Base-by-base conservation (phyloP, 148 eudicot genomes). In the Persicaria maculosa region DNA sequence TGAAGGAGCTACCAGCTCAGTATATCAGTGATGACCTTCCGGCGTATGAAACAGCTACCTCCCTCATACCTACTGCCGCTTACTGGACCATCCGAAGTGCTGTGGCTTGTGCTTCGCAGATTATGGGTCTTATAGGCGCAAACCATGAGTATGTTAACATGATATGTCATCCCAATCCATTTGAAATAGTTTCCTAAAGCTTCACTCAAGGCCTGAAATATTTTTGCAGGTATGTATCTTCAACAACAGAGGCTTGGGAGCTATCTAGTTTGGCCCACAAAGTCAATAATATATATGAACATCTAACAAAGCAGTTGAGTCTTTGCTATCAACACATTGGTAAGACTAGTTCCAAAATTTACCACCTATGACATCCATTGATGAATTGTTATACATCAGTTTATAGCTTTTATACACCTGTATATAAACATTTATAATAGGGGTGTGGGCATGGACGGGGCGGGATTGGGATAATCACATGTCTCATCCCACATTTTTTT, bases 211-310 rank as follows among this genome's bases (percentile, higher is more conserved):
- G 7, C n/a, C 15, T 12, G 19, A 2, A 7, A 19, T 58, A 20
- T 19, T 64, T 64, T 36, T 22, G 36, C 72, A 92, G 97, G 86
- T 84, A 83, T 25, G 67, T 83, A 54, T 77, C 86, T n/a, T 79
- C 94, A 44, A 87, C 92, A 25, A 76, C 92, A 4, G 92, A 89
- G 81, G 85, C 95, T 44, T 92, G 97, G 97, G 97, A 92, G 83
- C 79, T 92, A 10, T 80, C 85, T 22, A 88, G 90, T 65, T 77
- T 92, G 85, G 87, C 89, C 44, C 89, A 92, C 55, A 92, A 88
- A 84, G 86, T 90, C 62, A 76, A 75, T 72, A 85, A 83, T 82
- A 90, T 90, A 74, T 76, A 79, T 48, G 85, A 83, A 2, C 92
- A 88, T 84, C 84, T 92, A n/a, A 79, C 71, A 75, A 77, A 79